These are phyloP conservation scores for Suillus subalutaceus DNA, from an alignment of 768 basidiomycete genomes.

Conservation along the genomic window DNA sequence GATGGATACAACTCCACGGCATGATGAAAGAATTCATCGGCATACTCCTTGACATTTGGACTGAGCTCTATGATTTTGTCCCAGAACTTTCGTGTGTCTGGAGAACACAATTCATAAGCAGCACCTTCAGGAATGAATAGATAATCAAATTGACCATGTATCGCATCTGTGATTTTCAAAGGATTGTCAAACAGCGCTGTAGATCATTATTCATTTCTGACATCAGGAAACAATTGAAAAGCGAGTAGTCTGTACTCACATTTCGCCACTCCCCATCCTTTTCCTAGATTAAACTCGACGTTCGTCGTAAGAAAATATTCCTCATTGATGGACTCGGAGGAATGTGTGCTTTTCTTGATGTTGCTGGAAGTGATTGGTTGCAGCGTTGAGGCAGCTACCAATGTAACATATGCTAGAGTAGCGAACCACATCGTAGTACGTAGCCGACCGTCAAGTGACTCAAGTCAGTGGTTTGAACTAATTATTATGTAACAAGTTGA, in stretches of 20 bases:
- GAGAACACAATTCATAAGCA: background rate
- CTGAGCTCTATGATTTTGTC: background rate
- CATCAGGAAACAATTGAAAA: background rate
- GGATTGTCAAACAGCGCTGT: constrained; percentile 2
- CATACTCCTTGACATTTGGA: background rate
- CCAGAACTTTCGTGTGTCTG: background rate
- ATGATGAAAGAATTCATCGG: background rate
- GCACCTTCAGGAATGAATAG: background rate
- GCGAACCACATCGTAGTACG: background rate
- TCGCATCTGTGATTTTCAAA: background rate
- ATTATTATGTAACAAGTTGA: too few species aligned
- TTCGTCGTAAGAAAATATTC: background rate
- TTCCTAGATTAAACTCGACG: background rate
- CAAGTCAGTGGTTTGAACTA: too few species aligned
- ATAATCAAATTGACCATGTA: constrained; percentile 4
- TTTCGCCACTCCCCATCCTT: background rate
- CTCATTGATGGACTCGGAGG: background rate
- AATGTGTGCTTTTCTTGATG: background rate
- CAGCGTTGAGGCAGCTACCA: background rate
- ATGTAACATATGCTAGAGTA: background rate
- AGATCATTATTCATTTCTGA: background rate
- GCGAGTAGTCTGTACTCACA: background rate
- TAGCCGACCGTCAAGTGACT: too few species aligned
- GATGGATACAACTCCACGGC: background rate
- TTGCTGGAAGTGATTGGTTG: background rate